Conservation (phyloP, 2,329 filamentous ascomycete genomes). For the Trichophaea hybrida region DNA sequence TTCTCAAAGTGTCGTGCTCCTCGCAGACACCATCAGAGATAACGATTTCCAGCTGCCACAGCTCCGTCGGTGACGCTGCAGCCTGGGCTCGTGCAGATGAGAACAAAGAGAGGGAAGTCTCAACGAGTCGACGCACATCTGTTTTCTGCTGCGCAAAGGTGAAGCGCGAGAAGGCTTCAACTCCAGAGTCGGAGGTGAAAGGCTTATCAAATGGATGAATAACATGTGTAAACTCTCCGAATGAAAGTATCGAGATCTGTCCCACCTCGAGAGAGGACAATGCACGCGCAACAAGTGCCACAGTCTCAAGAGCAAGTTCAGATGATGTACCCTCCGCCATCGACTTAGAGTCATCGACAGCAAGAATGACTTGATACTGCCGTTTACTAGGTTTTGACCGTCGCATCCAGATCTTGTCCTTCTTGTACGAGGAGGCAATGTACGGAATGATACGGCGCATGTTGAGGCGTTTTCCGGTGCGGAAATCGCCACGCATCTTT, state of each 20-base stretch:
- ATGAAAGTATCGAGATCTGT: conserved; percentile 80
- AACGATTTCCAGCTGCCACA: conserved; percentile 91
- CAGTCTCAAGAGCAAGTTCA: conserved; percentile 76
- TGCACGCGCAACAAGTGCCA: conserved; percentile 77
- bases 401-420: conserved; percentile 99
- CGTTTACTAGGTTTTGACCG: conserved; percentile 82
- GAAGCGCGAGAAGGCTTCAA: conserved; percentile 72
- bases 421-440: conserved; percentile 94
- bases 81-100: conserved; percentile 45
- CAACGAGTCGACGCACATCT: conserved; percentile 65
- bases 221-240: conserved; percentile 68
- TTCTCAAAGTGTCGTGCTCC: conserved; percentile 67
- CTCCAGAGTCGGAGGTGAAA: conserved; percentile 67
- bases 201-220: conserved; percentile 75
- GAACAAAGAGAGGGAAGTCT: conserved; percentile 64
- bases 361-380: conserved; percentile 91
- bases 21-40: conserved; percentile 90
- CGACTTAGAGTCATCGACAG: conserved; percentile 85
- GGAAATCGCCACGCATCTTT: conserved; percentile 90
- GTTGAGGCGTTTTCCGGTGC: conserved; percentile 93
- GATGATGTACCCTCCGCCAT: conserved; percentile 75
- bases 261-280: conserved; percentile 89
- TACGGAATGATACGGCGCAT: conserved; percentile 99
- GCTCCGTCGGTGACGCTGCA: conserved; percentile 41
- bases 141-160: conserved; percentile 74